These are phyloP conservation scores for Urochloa ruziziensis DNA, from an alignment of 176 grass and related monocot genomes.

Conservation along the genomic window DNA sequence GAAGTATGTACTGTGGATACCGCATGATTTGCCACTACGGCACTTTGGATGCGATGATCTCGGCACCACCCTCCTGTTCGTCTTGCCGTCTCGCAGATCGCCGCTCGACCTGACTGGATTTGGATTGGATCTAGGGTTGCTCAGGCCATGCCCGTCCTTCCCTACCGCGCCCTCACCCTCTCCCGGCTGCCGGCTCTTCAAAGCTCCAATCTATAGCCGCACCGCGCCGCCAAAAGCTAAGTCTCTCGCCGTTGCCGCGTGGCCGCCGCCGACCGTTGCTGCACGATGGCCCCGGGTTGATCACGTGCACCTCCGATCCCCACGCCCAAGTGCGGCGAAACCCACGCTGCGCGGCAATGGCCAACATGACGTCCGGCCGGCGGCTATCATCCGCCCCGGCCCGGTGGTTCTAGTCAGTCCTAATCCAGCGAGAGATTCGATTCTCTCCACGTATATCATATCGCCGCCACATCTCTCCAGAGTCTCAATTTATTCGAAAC, in stretches of 20 bases:
- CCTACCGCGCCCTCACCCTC: neutral
- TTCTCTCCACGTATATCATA: neutral
- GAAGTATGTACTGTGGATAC: neutral
- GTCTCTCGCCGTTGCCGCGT: neutral
- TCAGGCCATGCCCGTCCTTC: neutral
- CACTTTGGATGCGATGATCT: neutral
- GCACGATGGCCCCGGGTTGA: too few species aligned
- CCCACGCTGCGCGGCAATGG: neutral
- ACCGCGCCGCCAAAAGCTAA: neutral
- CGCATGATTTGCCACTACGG: neutral
- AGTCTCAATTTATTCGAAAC: neutral
- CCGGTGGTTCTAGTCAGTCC: neutral
- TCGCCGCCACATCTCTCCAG: neutral
- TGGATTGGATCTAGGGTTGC: neutral
- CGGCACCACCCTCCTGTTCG: neutral
- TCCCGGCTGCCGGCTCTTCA: neutral
- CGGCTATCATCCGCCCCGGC: neutral
- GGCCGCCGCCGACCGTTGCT: neutral
- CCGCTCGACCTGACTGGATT: neutral
- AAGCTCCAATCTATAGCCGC: neutral
- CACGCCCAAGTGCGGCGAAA: neutral
- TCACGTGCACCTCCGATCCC: neutral
- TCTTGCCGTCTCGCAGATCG: neutral
- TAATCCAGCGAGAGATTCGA: neutral
- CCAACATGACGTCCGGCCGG: neutral